phyloP scores from a whole-genome alignment of 2,329 filamentous ascomycete species.

The Beauveria sp. region DNA sequence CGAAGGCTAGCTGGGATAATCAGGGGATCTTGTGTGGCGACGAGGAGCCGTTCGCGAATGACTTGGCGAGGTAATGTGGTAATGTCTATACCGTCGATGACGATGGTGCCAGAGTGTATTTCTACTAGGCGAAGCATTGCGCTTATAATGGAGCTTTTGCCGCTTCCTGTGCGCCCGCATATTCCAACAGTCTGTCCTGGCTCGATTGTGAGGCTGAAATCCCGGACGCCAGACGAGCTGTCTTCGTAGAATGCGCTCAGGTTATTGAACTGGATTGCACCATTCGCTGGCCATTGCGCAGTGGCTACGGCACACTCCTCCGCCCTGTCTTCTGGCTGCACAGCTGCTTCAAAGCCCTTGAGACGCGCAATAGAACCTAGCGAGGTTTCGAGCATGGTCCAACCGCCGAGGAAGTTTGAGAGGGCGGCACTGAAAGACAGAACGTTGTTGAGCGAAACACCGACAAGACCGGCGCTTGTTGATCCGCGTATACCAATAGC shows the following conservation, averaged over 20 bases:
- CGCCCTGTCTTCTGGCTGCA: conserved; percentile 13
- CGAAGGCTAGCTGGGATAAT: too few species aligned
- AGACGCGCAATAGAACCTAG: conserved; percentile 18
- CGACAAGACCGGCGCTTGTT: too few species aligned
- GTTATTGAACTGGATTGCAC: not conserved
- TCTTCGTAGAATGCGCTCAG: too few species aligned
- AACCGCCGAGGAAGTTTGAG: conserved; percentile 1
- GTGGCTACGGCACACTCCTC: conserved; percentile 13
- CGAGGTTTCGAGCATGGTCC: conserved; percentile 22
- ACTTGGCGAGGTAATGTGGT: too few species aligned
- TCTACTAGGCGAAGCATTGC: conserved; percentile 28
- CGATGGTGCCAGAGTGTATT: conserved; percentile 10
- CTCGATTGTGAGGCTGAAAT: conserved; percentile 15
- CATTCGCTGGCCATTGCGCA: conserved; percentile 17
- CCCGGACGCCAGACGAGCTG: not conserved
- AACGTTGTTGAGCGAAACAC: too few species aligned
- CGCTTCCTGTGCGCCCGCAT: conserved; percentile 21
- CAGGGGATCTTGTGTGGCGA: too few species aligned
- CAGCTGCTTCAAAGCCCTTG: conserved; percentile 16
- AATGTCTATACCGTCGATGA: too few species aligned
- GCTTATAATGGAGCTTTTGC: conserved; percentile 29
- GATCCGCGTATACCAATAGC: too few species aligned
- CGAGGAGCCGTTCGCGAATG: too few species aligned
- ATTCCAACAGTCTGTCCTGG: conserved; percentile 20
- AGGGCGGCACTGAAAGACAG: too few species aligned